These are phyloP conservation scores for Gossypium lobatum DNA, from an alignment of 441 rosid species.

Conservation along the genomic window DNA sequence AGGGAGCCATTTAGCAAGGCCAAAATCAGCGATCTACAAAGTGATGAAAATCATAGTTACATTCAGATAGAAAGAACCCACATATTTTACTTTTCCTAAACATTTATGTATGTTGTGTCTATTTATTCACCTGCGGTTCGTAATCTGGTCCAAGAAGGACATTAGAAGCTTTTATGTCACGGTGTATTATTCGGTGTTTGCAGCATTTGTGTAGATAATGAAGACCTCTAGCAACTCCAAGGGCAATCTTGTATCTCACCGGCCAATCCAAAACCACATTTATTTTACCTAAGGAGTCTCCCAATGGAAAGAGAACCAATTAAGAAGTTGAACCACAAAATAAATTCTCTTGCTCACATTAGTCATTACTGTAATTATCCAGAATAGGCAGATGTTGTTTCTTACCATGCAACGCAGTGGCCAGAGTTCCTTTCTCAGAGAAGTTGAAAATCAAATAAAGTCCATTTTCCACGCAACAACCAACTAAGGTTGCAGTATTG, in stretches of 20 bases:
- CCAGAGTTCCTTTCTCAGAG: constrained; percentile 77
- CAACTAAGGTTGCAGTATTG: constrained; percentile 72
- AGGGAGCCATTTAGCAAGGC: constrained; percentile 92
- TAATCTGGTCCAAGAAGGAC: constrained; percentile 84
- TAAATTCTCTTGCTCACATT: background rate
- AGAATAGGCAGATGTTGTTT: background rate
- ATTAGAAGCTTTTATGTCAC: constrained; percentile 88
- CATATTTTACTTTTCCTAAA: background rate
- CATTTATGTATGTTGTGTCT: constrained; percentile 2
- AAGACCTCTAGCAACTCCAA: constrained; percentile 79
- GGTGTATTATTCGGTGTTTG: constrained; percentile 81
- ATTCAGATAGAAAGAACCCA: background rate
- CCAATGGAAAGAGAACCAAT: background rate
- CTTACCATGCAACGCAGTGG: constrained; percentile 72
- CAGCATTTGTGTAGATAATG: constrained; percentile 93
- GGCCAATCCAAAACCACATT: constrained; percentile 53
- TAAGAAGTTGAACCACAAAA: background rate
- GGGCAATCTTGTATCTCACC: constrained; percentile 58
- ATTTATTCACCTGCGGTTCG: constrained; percentile 64
- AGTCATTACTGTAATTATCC: background rate
- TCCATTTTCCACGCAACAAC: constrained; percentile 84
- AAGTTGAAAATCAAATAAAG: constrained; percentile 68
- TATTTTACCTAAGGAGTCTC: constrained; percentile 29
- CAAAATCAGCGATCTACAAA: constrained; percentile 78
- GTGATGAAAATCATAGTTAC: background rate